A percentile compares a stretch with the other conserved stretches of the same genome.
Conservation (phyloP, 305 asterid genomes). For the Fraxinus greggii region DNA sequence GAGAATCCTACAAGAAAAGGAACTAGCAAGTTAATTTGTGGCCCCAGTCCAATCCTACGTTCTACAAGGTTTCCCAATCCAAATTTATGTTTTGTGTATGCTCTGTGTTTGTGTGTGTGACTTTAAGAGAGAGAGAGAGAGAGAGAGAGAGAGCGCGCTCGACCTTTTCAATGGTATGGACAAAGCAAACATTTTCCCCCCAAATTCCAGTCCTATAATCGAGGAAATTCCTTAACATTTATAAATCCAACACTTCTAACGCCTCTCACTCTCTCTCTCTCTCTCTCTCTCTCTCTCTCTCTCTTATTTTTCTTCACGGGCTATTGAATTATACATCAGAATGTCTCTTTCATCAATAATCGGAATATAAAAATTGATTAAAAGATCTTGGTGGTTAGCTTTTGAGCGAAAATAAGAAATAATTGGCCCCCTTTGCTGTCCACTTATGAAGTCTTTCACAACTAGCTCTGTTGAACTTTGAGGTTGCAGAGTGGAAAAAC, state of each 20-base stretch:
- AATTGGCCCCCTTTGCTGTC: slow-evolving; percentile 14
- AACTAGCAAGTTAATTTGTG: not conserved
- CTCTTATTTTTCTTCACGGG: slow-evolving; percentile 24
- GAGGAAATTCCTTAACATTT: slow-evolving; percentile 22
- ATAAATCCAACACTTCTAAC: slow-evolving; percentile 27
- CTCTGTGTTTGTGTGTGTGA: not conserved
- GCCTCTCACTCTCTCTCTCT: not conserved
- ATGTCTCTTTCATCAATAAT: slow-evolving; percentile 28
- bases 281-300: slow-evolving; percentile 4
- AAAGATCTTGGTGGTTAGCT: slow-evolving; percentile 18
- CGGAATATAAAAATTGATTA: slow-evolving; percentile 18
- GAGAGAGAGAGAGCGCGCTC: not conserved
- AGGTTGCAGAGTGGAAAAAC: slow-evolving; percentile 25
- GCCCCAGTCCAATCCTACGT: not conserved
- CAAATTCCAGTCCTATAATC: slow-evolving; percentile 23
- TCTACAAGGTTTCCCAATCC: not conserved
- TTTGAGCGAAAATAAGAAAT: slow-evolving; percentile 24
- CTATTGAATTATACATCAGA: slow-evolving; percentile 33
- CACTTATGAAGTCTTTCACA: slow-evolving; percentile 24
- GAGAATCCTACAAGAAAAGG: slow-evolving; percentile 8
- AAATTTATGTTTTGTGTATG: not conserved
- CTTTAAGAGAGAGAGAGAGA: not conserved
- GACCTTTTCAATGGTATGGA: slow-evolving; percentile 17
- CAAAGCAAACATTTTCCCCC: slow-evolving; percentile 23
- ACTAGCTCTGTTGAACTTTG: slow-evolving; percentile 36